Evolutionary conservation across 2,329 filamentous ascomycete species (phyloP).

Genomic region (Penicillium vulpinum): DNA sequence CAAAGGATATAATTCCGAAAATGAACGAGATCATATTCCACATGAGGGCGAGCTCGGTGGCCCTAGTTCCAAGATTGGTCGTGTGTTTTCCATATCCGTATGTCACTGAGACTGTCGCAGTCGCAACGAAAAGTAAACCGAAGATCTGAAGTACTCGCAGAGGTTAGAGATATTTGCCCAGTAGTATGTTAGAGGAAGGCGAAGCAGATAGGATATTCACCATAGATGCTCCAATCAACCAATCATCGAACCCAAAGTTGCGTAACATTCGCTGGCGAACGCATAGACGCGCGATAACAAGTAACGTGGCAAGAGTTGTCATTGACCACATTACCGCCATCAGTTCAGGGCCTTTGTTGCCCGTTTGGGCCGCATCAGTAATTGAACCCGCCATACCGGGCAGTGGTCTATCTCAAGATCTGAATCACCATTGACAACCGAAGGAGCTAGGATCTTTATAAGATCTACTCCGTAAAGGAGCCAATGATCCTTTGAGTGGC

Average conservation of each 20-base stretch:
- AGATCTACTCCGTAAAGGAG: not conserved
- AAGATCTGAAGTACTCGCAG: slow-evolving; percentile 29
- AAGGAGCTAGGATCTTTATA: not conserved
- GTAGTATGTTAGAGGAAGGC: not conserved
- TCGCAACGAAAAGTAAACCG: slow-evolving; percentile 34
- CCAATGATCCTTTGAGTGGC: not conserved
- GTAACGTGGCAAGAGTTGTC: slow-evolving; percentile 28
- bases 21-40: slow-evolving; percentile 25
- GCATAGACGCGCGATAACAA: slow-evolving; percentile 36
- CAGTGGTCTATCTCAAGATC: not conserved
- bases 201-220: slow-evolving; percentile 16
- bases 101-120: slow-evolving; percentile 37
- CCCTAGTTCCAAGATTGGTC: slow-evolving; percentile 25
- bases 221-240: slow-evolving; percentile 34
- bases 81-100: slow-evolving; percentile 45
- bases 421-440: not conserved
- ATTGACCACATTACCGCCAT: slow-evolving; percentile 33
- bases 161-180: not conserved
- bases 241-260: slow-evolving; percentile 40
- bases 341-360: slow-evolving; percentile 29
- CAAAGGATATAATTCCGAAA: slow-evolving; percentile 28
- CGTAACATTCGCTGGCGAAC: slow-evolving; percentile 30
- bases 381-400: not conserved
- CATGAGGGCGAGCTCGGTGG: slow-evolving; percentile 20
- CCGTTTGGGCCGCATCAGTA: not conserved